These are phyloP conservation scores for Phoma sp. DNA, from an alignment of 2,329 filamentous ascomycete genomes.

Conservation along the genomic window DNA sequence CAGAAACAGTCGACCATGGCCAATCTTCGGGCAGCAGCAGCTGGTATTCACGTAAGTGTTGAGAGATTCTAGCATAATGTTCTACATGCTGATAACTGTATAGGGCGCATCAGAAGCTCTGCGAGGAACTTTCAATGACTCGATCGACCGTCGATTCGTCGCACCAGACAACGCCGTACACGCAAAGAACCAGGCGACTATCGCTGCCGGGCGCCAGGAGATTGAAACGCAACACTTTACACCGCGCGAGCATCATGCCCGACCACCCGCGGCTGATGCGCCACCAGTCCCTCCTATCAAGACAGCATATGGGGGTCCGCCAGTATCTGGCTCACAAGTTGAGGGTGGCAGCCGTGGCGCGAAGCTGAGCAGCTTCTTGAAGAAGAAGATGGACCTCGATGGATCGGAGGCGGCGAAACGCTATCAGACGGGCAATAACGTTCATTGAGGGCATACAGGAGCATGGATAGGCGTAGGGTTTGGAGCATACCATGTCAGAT, in stretches of 20 bases:
- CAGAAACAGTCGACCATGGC: conserved; percentile 40
- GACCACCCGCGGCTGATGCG: conserved; percentile 14
- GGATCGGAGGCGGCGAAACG: background rate
- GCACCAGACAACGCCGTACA: conserved; percentile 33
- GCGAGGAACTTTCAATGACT: conserved; percentile 43
- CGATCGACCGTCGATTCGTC: conserved; percentile 40
- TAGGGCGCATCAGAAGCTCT: conserved; percentile 47
- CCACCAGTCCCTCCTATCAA: conserved; percentile 21
- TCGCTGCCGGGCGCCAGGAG: conserved; percentile 40
- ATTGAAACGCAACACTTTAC: conserved; percentile 34
- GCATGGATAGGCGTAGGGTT: background rate
- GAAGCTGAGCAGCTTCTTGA: conserved; percentile 41
- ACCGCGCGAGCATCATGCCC: conserved; percentile 16
- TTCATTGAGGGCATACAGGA: background rate
- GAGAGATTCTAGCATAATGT: background rate
- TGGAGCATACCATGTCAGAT: background rate
- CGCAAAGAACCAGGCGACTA: conserved; percentile 42
- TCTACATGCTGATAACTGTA: conserved; percentile 8
- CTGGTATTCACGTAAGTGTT: conserved; percentile 44
- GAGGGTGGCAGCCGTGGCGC: conserved; percentile 28
- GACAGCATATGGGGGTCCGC: conserved; percentile 25
- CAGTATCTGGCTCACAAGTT: conserved; percentile 32
- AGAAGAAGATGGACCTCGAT: conserved; percentile 41
- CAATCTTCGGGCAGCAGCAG: conserved; percentile 43
- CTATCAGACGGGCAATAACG: background rate